phyloP scores from a whole-genome alignment of 352 stramenopile species.

The Phytophthora aleatoria region DNA sequence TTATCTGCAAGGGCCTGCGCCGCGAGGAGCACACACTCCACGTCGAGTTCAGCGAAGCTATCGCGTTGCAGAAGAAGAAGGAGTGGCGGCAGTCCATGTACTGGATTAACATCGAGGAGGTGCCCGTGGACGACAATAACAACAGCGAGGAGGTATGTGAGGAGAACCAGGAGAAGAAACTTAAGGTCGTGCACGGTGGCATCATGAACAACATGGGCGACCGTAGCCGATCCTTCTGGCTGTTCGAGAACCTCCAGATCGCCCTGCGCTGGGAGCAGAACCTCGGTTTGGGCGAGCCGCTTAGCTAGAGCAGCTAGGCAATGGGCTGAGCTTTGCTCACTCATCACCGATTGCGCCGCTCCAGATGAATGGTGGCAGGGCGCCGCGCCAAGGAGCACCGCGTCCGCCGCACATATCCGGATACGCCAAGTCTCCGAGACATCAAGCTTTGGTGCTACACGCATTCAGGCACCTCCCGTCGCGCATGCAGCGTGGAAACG shows the following conservation, averaged over 20 bases:
- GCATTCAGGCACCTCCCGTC: conserved; percentile 10
- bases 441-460: background rate
- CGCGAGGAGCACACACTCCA: conserved; percentile 54
- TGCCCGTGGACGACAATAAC: conserved; percentile 20
- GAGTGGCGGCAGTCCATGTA: conserved; percentile 66
- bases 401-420: background rate
- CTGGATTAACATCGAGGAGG: conserved; percentile 56
- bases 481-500: conserved; percentile 1
- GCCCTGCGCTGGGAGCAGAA: conserved; percentile 59
- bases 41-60: conserved; percentile 49
- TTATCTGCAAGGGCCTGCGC: conserved; percentile 61
- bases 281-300: conserved; percentile 43
- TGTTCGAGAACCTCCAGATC: conserved; percentile 63
- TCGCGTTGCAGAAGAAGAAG: conserved; percentile 56
- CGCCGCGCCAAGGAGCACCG: conserved; percentile 3
- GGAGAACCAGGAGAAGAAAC: conserved; percentile 24
- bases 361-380: conserved; percentile 17
- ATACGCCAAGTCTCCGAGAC: background rate
- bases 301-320: conserved; percentile 24
- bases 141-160: conserved; percentile 16
- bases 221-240: conserved; percentile 57
- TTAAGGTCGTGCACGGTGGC: conserved; percentile 52
- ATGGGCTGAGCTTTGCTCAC: conserved; percentile 15
- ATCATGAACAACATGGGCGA: conserved; percentile 71
- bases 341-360: conserved; percentile 19